Base-by-base conservation (phyloP, 2,329 filamentous ascomycete species). In the Pseudogymnoascus verrucosus region DNA sequence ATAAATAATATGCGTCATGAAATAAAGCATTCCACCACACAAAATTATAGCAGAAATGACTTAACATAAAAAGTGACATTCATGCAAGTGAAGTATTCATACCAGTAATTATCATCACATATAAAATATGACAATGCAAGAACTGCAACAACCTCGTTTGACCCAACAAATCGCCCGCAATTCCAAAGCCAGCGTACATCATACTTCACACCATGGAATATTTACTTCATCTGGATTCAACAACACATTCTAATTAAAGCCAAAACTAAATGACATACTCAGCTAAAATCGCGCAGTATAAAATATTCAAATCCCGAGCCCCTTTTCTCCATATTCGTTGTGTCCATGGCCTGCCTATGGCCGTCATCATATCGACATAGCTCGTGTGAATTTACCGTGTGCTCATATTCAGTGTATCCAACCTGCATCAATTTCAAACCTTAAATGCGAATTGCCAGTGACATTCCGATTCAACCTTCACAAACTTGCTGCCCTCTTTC, bases 211-310 rank as follows among this genome's bases (percentile, higher is more conserved):
- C 1, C 42, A 8, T 0, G 5, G 42, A 26, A 47, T 47, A 47
- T 2, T 47, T 47, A 47, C 42, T 26, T 2, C 42, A n/a, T 26
- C 2, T 51, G 21, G 4, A 54, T 54, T 31, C n/a, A 31, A 54
- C n/a, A 19, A 57, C 21, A 57, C 51, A 57, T 57, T 57, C 51
- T 57, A 57, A 57, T 34, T 34, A 31, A 57, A 57, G n/a, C 51
- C 28, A 57, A 14, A 36, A 57, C 51, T 34, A 36, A 57, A 34
- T 34, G 16, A 57, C 51, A 57, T 57, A 19, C 28, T 19, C 28
- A 14, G 28, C 28, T 14, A 57, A 57, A 36, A 34, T 57, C 16
- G 28, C 51, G 28, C 28, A 57, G 51, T 57, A 57, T 57, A 57
- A 28, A 57, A 57, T 21, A 57, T 57, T 34, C 28, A 36, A 6